Base-by-base conservation (phyloP, 2,329 filamentous ascomycete genomes). In the Hirsutella thompsonii region DNA sequence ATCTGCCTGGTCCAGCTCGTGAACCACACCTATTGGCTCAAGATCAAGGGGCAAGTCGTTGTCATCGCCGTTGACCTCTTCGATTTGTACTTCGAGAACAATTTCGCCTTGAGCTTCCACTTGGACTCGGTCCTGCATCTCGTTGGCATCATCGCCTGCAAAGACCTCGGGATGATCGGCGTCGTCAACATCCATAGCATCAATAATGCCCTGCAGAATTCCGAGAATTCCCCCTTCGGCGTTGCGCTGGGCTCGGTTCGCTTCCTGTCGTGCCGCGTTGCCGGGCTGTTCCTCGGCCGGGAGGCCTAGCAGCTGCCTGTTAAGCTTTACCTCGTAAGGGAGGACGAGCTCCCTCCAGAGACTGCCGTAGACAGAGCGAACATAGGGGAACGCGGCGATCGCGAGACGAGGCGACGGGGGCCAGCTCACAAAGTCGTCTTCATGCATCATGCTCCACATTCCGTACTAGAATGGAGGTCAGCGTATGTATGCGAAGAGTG, bases 341-440 rank as follows among this genome's bases (percentile, higher is more conserved):
- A 62, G 60, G 21, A 72, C 63, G 20, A 74, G 51, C 38, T 63
- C 60, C 21, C 60, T 62, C 51, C 71, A 69, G 3, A 74, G 33
- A 40, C 60, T 61, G 45, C 62, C 60, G 51, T 77, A 74, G 8
- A 66, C 46, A 34, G 58, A 58, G 28, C 61, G 60, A 4, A 67
- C 52, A 35, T 64, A 66, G 0, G 74, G 74, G 45, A 74, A 66
- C 3, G 69, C 46, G 2, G 66, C 59, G 39, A 76, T 54, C n/a
- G 65, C 68, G 44, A 72, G 67, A 32, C 66, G 61, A 1, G 71
- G 67, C 1, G 71, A 69, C 0, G 72, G 72, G 1, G 74, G 73
- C 73, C 73, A 77, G 13, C 55, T 51, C 18, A 69, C 57, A 37
- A 68, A 59, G n/a, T 65, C 52, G 23, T 65, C 58, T 33, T 70